Percentiles rank a stretch among this genome's conserved stretches.
These are phyloP conservation scores for Linderina pennispora DNA, from an alignment of 192 early-diverging fungal genomes.

Conservation along the genomic window DNA sequence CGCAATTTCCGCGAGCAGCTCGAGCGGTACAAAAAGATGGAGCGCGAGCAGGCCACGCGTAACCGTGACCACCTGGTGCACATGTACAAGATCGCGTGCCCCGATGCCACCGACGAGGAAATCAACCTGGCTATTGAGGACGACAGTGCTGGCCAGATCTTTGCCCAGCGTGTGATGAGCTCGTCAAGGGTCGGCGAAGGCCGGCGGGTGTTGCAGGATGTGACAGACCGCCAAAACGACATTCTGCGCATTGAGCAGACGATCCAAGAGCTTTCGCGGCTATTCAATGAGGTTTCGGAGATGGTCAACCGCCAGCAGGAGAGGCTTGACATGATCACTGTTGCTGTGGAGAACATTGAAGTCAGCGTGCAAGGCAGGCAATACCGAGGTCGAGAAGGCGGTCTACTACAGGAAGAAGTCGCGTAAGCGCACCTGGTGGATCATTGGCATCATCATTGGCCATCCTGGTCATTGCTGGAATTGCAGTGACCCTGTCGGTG, in stretches of 20 bases:
- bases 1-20: conserved; percentile 8
- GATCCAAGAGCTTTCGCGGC: conserved; percentile 13
- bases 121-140: conserved; percentile 16
- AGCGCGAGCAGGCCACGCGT: conserved; percentile 13
- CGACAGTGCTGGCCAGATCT: conserved; percentile 1
- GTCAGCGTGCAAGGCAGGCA: not conserved
- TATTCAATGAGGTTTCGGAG: conserved; percentile 12
- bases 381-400: conserved; percentile 10
- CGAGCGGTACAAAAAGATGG: conserved; percentile 19
- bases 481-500: conserved; percentile 5
- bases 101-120: conserved; percentile 14
- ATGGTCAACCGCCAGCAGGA: conserved; percentile 34
- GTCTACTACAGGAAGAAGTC: not conserved
- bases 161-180: conserved; percentile 5
- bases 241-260: conserved; percentile 22
- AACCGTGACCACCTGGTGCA: conserved; percentile 23
- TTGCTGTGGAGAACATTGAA: conserved; percentile 12
- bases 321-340: conserved; percentile 22
- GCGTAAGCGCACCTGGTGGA: conserved; percentile 10
- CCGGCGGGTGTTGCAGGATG: conserved; percentile 21
- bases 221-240: conserved; percentile 23
- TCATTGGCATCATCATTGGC: conserved; percentile 5
- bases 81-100: conserved; percentile 18
- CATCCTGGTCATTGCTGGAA: conserved; percentile 6
- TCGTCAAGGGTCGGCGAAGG: conserved; percentile 8